phyloP scores from a whole-genome alignment of 2,329 filamentous ascomycete species.

The Penicillium digitatum region DNA sequence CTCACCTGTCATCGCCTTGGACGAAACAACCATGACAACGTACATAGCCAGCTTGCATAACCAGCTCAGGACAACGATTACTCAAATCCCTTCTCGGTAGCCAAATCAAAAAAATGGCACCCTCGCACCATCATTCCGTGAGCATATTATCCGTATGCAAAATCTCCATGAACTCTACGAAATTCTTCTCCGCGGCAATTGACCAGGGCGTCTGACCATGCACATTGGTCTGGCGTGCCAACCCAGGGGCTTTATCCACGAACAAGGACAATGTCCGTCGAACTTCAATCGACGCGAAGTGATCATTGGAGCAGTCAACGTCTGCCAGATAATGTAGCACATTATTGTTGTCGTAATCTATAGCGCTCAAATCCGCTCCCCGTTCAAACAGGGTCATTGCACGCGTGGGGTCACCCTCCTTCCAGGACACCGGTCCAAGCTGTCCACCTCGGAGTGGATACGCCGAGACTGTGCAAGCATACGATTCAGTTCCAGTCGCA shows the following conservation, averaged over 20 bases:
- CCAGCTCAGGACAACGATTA: neutral
- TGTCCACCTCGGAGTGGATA: neutral
- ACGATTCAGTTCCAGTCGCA: constrained; percentile 7
- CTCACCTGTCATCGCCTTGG: too few species aligned
- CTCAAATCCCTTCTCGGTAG: neutral
- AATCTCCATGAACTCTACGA: neutral
- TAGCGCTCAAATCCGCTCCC: constrained; percentile 5
- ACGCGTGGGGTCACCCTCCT: constrained; percentile 5
- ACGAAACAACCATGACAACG: neutral
- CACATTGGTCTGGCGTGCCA: neutral
- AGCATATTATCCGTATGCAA: neutral
- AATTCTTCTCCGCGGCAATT: neutral
- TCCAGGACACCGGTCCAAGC: neutral
- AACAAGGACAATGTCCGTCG: constrained; percentile 1
- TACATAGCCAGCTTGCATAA: too few species aligned
- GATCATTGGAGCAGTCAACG: neutral
- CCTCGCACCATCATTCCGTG: neutral
- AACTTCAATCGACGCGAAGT: neutral
- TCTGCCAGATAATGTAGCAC: constrained; percentile 7
- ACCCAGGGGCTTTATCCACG: neutral
- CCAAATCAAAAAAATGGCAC: neutral
- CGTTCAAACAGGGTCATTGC: constrained; percentile 8
- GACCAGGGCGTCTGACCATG: neutral
- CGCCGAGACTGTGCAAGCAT: neutral
- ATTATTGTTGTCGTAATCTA: constrained; percentile 1